Percentiles rank a stretch among this genome's conserved stretches.
phyloP scores from a whole-genome alignment of 2,329 filamentous ascomycete species.

The Clarireedia hainanense region DNA sequence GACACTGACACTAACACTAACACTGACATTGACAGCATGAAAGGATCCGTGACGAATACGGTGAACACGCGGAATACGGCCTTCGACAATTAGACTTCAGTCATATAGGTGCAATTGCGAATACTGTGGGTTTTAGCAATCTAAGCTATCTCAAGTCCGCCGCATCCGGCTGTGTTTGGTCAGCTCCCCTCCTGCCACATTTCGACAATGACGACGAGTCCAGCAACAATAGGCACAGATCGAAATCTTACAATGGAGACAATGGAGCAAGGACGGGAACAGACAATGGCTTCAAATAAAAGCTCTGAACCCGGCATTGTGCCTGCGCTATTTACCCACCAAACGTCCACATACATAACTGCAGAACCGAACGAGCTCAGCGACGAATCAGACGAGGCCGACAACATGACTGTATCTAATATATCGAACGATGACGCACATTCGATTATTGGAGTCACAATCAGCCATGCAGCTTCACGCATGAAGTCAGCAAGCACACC shows the following conservation, averaged over 20 bases:
- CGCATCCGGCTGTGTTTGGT: conserved; percentile 3
- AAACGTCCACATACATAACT: conserved; percentile 3
- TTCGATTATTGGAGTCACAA: conserved; percentile 50
- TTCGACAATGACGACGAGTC: background rate
- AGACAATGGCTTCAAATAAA: conserved; percentile 1
- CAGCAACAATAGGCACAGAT: background rate
- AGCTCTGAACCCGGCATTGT: background rate
- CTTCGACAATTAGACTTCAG: background rate
- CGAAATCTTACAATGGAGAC: background rate
- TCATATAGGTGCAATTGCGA: background rate
- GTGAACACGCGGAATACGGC: too few species aligned
- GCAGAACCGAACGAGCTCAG: conserved; percentile 9
- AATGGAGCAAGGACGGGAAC: conserved; percentile 5
- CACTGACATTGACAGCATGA: background rate
- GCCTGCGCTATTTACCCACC: background rate
- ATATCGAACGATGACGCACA: conserved; percentile 45
- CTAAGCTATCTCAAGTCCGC: background rate
- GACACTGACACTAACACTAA: background rate
- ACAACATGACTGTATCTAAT: conserved; percentile 17
- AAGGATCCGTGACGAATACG: too few species aligned
- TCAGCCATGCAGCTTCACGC: conserved; percentile 49
- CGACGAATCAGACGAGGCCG: conserved; percentile 17
- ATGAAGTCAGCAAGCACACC: conserved; percentile 47
- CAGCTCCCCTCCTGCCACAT: conserved; percentile 4
- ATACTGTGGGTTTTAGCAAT: background rate